These are phyloP conservation scores for Lagerstroemia speciosa DNA, from an alignment of 345 rosid genomes.

Conservation along the genomic window DNA sequence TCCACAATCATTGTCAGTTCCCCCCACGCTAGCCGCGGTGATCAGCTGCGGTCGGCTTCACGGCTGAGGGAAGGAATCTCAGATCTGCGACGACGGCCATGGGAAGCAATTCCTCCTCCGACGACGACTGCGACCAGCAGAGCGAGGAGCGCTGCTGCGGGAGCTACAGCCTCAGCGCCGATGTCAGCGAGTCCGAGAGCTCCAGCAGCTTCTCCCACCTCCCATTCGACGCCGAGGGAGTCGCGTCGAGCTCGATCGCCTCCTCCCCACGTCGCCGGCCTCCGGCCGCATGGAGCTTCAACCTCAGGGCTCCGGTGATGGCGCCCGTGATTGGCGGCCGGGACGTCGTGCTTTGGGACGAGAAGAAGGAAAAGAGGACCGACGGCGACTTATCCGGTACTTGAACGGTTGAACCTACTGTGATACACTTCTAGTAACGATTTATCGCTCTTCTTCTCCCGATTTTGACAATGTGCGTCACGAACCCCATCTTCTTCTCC, in stretches of 20 bases:
- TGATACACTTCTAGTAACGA: not conserved
- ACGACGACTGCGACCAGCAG: constrained; percentile 52
- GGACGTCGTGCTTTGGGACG: constrained; percentile 31
- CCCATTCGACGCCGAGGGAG: constrained; percentile 50
- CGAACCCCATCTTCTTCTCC: not conserved
- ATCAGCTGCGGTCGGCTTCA: constrained; percentile 18
- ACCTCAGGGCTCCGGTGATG: constrained; percentile 31
- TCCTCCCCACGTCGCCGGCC: constrained; percentile 42
- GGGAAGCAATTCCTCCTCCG: constrained; percentile 68
- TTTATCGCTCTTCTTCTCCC: not conserved
- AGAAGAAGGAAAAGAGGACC: constrained; percentile 45
- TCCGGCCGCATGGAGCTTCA: constrained; percentile 23
- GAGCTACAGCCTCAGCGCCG: constrained; percentile 91
- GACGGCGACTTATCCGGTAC: constrained; percentile 45
- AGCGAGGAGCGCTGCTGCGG: constrained; percentile 74
- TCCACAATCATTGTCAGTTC: not conserved
- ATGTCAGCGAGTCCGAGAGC: constrained; percentile 92
- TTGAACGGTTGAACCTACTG: not conserved
- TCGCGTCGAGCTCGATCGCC: constrained; percentile 53
- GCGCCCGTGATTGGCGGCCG: constrained; percentile 18
- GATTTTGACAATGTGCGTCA: not conserved
- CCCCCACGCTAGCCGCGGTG: constrained; percentile 8
- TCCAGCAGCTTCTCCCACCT: constrained; percentile 73
- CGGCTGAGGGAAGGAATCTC: constrained; percentile 8
- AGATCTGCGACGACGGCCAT: constrained; percentile 12